A percentile compares a stretch with the other conserved stretches of the same genome.
phyloP scores from a whole-genome alignment of 1,284 basidiomycete genomes.

The Puccinia triticina region DNA sequence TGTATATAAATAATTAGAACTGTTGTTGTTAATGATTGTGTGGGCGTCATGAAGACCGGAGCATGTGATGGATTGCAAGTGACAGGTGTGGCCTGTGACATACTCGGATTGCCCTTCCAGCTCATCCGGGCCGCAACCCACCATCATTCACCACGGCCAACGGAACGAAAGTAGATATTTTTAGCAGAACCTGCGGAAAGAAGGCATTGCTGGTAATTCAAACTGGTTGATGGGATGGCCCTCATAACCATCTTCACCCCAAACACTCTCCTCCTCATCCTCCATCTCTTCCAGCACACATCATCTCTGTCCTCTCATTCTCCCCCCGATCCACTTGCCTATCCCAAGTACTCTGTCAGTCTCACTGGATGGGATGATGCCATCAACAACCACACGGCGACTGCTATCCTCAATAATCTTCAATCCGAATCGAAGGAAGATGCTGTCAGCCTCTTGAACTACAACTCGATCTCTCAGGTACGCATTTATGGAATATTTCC shows the following conservation, averaged over 20 bases:
- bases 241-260: not conserved
- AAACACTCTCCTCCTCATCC: not conserved
- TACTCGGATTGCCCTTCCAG: not conserved
- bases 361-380: slow-evolving; percentile 36
- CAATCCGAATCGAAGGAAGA: not conserved
- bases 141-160: too few relatives aligned
- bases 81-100: not conserved
- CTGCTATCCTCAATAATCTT: slow-evolving; percentile 10
- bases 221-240: not conserved
- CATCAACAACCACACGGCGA: slow-evolving; percentile 33
- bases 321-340: slow-evolving; percentile 40
- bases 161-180: too few relatives aligned
- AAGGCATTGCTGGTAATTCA: too few relatives aligned
- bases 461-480: slow-evolving; percentile 14
- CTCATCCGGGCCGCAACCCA: too few relatives aligned
- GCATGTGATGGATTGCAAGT: not conserved
- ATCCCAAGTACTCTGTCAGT: slow-evolving; percentile 43
- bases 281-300: not conserved
- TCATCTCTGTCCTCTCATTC: slow-evolving; percentile 41
- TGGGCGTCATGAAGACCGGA: not conserved
- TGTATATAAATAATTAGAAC: too few relatives aligned
- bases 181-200: too few relatives aligned
- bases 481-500: not conserved
- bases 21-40: too few relatives aligned
- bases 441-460: not conserved